Base-by-base conservation (phyloP, 768 basidiomycete species). In the Pisolithus marmoratus region DNA sequence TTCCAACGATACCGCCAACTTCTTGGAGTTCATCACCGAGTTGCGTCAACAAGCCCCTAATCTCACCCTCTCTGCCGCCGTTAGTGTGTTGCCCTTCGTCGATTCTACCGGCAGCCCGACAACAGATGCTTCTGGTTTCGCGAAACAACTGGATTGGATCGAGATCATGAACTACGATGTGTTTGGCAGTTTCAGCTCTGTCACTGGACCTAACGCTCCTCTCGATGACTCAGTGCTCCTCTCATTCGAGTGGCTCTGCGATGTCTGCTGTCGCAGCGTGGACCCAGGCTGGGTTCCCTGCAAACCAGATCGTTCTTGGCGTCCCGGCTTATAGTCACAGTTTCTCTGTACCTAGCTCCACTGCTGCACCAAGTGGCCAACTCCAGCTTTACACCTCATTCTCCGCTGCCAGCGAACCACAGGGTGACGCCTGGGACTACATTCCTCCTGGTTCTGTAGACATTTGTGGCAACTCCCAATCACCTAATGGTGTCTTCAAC, bases 261-360 rank as follows among this genome's bases (percentile, higher is more conserved):
- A 74, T 76, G 22, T 83, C 84, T 7, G 84, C 88, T 4, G 77
- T 97, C 41, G 63, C 72, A 8, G 78, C 81, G 2, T 96, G 94
- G 94, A 80, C 75, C 1, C 58, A 61, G 0, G 92, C 92, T 37
- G 88, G 89, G 11, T 84, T 97, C 69, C 87, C 92, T 17, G 69
- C 75, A 8, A 52, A 55, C 48, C 70, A 87, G 70, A 84, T 95
- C 52, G 81, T 92, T 26, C 80, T 97, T 7, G 94, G 93, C 49
- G 83, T 95, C 1, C 81, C 93, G 12, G 72, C 85, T 17, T 95
- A 91, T 68, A 90, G 90, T 1, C 91, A 91, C 69, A 82, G 89
- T 20, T 94, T 74, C 74, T 68, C 38, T 0, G 66, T 68, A 4
- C 20, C 56, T 19, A 57, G 57, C n/a, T 62, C 64, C 24, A 54